A percentile compares a stretch with the other conserved stretches of the same genome.
Evolutionary conservation across 768 basidiomycete species (phyloP).

Genomic region (Leccinum aurantiacum): DNA sequence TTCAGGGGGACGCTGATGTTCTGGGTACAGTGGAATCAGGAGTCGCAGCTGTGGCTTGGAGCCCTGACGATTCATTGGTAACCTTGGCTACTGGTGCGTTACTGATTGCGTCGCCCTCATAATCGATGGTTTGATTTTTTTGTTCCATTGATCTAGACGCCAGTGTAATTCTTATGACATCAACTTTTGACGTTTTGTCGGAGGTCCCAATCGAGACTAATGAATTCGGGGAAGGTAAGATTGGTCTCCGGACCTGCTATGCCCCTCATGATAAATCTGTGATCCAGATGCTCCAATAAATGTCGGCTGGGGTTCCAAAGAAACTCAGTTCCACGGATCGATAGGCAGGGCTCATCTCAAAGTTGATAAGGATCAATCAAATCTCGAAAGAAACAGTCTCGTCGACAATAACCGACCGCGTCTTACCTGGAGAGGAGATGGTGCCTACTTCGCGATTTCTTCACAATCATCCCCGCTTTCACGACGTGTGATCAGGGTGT

Average conservation of each 20-base stretch:
- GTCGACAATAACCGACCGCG: constrained; percentile 72
- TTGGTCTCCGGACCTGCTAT: background rate
- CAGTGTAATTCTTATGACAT: constrained; percentile 86
- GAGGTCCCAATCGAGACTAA: constrained; percentile 69
- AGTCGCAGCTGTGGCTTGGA: constrained; percentile 82
- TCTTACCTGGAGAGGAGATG: constrained; percentile 94
- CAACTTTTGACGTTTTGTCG: constrained; percentile 83
- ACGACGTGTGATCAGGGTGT: constrained; percentile 30
- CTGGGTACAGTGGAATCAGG: constrained; percentile 88
- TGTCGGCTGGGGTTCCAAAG: constrained; percentile 96
- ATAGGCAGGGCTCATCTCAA: constrained; percentile 66
- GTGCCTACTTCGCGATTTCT: constrained; percentile 83
- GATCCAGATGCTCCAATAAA: constrained; percentile 81
- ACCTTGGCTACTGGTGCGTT: constrained; percentile 72
- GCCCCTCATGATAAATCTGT: constrained; percentile 11
- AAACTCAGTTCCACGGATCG: constrained; percentile 97
- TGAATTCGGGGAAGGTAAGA: constrained; percentile 84
- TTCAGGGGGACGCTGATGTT: constrained; percentile 51
- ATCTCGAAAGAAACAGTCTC: constrained; percentile 52
- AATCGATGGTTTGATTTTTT: background rate
- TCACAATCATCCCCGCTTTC: constrained; percentile 49
- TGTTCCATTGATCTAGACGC: constrained; percentile 50
- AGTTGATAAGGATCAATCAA: constrained; percentile 52
- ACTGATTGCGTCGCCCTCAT: background rate
- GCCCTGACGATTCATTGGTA: constrained; percentile 88